Percentiles rank a stretch among this genome's conserved stretches.
Evolutionary conservation across 306 rosid species (phyloP).

Genomic region (Trifolium subterraneum): DNA sequence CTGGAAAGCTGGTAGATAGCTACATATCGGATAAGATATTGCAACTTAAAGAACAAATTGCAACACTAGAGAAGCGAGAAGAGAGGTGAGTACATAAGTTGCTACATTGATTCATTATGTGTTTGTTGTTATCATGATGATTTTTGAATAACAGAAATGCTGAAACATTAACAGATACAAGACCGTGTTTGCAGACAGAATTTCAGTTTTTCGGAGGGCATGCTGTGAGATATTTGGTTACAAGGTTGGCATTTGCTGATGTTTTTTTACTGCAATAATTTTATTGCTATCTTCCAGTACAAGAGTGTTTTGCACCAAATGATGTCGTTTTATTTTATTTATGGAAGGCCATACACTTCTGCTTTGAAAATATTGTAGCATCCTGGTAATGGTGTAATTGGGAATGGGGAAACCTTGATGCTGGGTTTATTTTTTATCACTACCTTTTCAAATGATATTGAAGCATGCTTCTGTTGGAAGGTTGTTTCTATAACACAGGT

Average conservation of each 20-base stretch:
- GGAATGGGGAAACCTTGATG: constrained; percentile 31
- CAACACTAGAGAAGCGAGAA: constrained; percentile 95
- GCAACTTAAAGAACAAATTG: constrained; percentile 89
- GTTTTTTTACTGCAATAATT: constrained; percentile 4
- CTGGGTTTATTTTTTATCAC: constrained; percentile 8
- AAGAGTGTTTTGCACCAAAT: constrained; percentile 27
- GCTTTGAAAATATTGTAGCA: constrained; percentile 23
- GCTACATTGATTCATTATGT: constrained; percentile 13
- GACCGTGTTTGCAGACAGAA: constrained; percentile 96
- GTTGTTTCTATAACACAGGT: constrained; percentile 31
- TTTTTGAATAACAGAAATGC: constrained; percentile 38
- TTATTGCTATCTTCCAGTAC: constrained; percentile 6
- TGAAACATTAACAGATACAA: constrained; percentile 76
- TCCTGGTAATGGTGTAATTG: constrained; percentile 18
- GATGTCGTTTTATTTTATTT: constrained; percentile 30
- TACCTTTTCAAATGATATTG: constrained; percentile 32
- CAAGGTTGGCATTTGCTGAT: constrained; percentile 65
- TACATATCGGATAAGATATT: constrained; percentile 81
- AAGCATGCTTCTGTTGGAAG: constrained; percentile 33
- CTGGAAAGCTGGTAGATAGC: constrained; percentile 84
- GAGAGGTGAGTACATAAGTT: constrained; percentile 66
- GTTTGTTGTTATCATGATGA: constrained; percentile 27
- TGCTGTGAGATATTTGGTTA: constrained; percentile 99
- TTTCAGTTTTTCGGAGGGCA: constrained; percentile 93
- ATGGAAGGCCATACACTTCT: constrained; percentile 13